These are phyloP conservation scores for Chionographis japonica DNA, from an alignment of 106 monocot species.

Conservation along the genomic window DNA sequence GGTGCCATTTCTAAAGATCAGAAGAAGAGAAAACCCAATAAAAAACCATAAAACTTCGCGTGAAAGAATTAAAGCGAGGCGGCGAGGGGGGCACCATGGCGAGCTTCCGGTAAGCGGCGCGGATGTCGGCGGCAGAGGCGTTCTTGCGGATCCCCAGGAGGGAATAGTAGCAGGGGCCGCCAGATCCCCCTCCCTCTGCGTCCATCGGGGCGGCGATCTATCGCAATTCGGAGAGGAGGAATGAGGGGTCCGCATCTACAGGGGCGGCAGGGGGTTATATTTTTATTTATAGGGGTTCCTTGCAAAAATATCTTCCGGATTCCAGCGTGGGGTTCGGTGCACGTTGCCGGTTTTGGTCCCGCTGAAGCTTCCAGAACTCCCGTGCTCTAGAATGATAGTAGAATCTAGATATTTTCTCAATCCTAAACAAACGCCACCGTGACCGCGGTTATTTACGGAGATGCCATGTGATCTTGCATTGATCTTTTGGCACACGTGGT, in stretches of 20 bases:
- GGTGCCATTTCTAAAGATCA: slow-evolving; percentile 72
- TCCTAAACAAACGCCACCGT: too few species aligned
- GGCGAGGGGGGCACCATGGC: slow-evolving; percentile 36
- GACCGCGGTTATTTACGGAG: too few species aligned
- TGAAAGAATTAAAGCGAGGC: background rate
- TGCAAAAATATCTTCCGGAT: background rate
- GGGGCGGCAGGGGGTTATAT: background rate
- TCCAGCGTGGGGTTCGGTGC: background rate
- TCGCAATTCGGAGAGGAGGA: background rate
- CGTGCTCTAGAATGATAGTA: too few species aligned
- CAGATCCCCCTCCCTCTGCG: slow-evolving; percentile 21
- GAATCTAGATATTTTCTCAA: too few species aligned
- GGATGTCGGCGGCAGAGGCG: slow-evolving; percentile 72
- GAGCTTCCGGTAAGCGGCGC: slow-evolving; percentile 73
- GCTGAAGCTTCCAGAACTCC: slow-evolving; percentile 11
- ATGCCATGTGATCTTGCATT: too few species aligned
- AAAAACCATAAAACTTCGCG: background rate
- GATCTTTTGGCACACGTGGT: too few species aligned
- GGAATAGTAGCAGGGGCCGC: slow-evolving; percentile 65
- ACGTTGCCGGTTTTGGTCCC: slow-evolving; percentile 6
- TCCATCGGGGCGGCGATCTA: slow-evolving; percentile 8
- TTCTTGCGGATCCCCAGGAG: slow-evolving; percentile 64
- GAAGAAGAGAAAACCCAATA: background rate
- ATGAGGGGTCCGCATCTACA: background rate
- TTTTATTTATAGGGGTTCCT: background rate